Conservation (phyloP, 2,329 filamentous ascomycete species). For the Aureobasidium sp. region DNA sequence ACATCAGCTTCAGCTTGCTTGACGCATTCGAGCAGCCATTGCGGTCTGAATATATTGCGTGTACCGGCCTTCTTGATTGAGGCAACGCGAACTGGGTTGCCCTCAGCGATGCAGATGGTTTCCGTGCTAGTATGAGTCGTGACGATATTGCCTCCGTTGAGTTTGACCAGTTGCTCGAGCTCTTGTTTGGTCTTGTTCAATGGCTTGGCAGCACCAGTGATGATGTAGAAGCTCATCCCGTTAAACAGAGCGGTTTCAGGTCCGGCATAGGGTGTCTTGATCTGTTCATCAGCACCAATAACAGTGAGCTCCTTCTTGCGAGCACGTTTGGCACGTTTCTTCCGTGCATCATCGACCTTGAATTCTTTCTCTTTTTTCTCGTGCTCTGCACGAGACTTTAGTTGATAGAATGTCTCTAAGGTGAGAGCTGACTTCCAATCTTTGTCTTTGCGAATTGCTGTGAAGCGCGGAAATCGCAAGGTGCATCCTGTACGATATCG, state of each 20-base stretch:
- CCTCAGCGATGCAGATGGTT: constrained; percentile 72
- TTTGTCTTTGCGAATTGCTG: constrained; percentile 72
- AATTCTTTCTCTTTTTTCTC: constrained; percentile 67
- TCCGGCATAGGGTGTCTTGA: constrained; percentile 48
- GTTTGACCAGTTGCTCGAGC: constrained; percentile 73
- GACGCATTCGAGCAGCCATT: constrained; percentile 80
- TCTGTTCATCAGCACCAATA: constrained; percentile 56
- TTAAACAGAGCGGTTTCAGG: constrained; percentile 62
- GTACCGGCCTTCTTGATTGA: constrained; percentile 68
- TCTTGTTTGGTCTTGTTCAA: constrained; percentile 69
- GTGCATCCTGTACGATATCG: constrained; percentile 72
- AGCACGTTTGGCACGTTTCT: constrained; percentile 52
- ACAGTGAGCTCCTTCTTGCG: constrained; percentile 66
- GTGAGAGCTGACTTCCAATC: constrained; percentile 75
- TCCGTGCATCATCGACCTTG: constrained; percentile 60
- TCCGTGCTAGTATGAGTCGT: constrained; percentile 61
- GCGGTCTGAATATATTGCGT: constrained; percentile 67
- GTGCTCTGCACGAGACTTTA: constrained; percentile 63
- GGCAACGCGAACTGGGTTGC: constrained; percentile 71
- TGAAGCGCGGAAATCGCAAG: constrained; percentile 86
- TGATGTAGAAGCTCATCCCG: constrained; percentile 69
- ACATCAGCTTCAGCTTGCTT: constrained; percentile 50
- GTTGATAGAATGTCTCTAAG: constrained; percentile 65
- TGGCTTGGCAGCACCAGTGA: constrained; percentile 67
- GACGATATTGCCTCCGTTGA: constrained; percentile 71